Evolutionary conservation across 2,329 filamentous ascomycete species (phyloP).

Genomic region (Aspergillus persii): DNA sequence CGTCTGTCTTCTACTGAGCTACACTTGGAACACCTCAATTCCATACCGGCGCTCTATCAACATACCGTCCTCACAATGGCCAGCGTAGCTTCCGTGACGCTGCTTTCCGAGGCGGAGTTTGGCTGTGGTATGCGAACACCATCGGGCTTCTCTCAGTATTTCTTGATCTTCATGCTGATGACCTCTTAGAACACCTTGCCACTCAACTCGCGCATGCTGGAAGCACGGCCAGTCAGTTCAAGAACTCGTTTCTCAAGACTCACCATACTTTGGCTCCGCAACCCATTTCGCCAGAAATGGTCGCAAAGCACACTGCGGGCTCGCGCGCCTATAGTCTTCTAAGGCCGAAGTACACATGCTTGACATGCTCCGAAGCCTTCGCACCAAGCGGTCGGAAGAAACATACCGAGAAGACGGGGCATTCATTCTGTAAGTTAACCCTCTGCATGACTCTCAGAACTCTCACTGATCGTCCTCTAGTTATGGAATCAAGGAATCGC

Average conservation of each 20-base stretch:
- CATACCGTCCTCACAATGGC: conserved; percentile 26
- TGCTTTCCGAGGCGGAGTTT: conserved; percentile 39
- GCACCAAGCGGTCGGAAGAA: conserved; percentile 30
- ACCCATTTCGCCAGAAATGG: conserved; percentile 21
- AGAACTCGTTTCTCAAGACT: conserved; percentile 31
- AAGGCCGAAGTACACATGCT: conserved; percentile 41
- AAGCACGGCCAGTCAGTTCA: conserved; percentile 36
- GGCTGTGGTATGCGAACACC: conserved; percentile 38
- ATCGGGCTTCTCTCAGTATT: neutral
- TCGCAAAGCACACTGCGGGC: conserved; percentile 18
- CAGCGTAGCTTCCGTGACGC: conserved; percentile 31
- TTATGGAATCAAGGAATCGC: conserved; percentile 42
- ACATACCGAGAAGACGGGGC: conserved; percentile 39
- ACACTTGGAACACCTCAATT: neutral
- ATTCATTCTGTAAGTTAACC: conserved; percentile 40
- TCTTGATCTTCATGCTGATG: conserved; percentile 17
- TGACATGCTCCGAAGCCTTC: conserved; percentile 36
- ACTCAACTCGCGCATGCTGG: conserved; percentile 31
- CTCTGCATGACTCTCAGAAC: neutral
- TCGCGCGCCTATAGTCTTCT: conserved; percentile 27
- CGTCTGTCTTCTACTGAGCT: neutral
- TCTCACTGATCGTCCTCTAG: conserved; percentile 22
- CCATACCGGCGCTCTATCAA: neutral
- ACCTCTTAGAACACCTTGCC: conserved; percentile 38
- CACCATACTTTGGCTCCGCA: conserved; percentile 30